Evolutionary conservation across 306 rosid species (phyloP).

Genomic region (Quercus ilex): DNA sequence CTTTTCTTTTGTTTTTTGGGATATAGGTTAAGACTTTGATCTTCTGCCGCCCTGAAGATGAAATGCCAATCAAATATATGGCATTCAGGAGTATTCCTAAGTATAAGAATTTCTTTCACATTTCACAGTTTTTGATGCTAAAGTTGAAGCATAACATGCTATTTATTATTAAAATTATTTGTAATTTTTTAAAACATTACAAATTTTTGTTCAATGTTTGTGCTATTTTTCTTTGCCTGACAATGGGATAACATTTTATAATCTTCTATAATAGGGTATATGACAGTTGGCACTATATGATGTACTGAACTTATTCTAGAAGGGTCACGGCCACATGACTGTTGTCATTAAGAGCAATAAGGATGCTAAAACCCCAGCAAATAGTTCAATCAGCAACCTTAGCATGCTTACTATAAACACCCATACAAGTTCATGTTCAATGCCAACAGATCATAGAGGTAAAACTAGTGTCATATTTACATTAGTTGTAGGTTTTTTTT

Average conservation of each 20-base stretch:
- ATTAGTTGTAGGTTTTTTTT: background rate
- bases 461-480: background rate
- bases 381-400: slow-evolving; percentile 11
- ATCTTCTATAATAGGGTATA: slow-evolving; percentile 36
- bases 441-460: background rate
- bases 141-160: background rate
- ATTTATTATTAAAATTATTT: background rate
- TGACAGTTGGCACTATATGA: slow-evolving; percentile 68
- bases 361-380: slow-evolving; percentile 18
- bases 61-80: slow-evolving; percentile 63
- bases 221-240: background rate
- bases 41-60: slow-evolving; percentile 66
- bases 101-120: slow-evolving; percentile 34
- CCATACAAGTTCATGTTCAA: background rate
- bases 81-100: slow-evolving; percentile 66
- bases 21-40: slow-evolving; percentile 61
- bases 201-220: background rate
- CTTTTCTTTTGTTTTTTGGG: background rate
- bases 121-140: background rate
- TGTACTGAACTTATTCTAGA: slow-evolving; percentile 53
- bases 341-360: slow-evolving; percentile 44
- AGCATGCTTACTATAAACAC: background rate
- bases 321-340: slow-evolving; percentile 75
- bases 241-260: background rate
- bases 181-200: background rate